Conservation (phyloP, 2,329 filamentous ascomycete genomes). For the Aspergillus latus region DNA sequence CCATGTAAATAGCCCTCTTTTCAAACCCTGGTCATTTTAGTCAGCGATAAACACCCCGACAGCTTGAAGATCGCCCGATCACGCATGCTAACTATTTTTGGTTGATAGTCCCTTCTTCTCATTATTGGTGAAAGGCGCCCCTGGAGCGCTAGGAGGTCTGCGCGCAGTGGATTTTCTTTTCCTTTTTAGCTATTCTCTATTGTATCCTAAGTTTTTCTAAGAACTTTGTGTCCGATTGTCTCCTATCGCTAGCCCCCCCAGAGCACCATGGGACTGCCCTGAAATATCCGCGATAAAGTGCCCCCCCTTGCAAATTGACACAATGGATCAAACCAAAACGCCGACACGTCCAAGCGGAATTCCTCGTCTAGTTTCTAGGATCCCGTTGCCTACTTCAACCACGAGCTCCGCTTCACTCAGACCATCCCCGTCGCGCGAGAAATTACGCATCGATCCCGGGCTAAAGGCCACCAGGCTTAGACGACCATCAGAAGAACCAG, state of each 20-base stretch:
- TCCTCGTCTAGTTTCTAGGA: conserved; percentile 52
- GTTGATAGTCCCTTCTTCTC: not conserved
- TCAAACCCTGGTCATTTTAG: not conserved
- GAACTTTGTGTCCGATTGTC: not conserved
- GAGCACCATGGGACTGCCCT: conserved; percentile 9
- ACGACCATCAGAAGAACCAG: conserved; percentile 39
- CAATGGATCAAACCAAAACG: conserved; percentile 38
- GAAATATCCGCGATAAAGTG: conserved; percentile 2
- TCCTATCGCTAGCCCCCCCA: not conserved
- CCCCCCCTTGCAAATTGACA: not conserved
- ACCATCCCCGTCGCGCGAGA: conserved; percentile 50
- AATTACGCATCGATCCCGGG: conserved; percentile 43
- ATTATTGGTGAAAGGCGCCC: not conserved
- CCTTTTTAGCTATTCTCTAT: not conserved
- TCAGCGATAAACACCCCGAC: not conserved
- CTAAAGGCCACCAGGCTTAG: conserved; percentile 39
- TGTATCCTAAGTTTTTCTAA: not conserved
- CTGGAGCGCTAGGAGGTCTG: not conserved
- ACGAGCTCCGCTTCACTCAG: conserved; percentile 44
- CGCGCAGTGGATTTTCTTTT: not conserved
- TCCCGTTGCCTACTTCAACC: conserved; percentile 51
- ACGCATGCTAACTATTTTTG: conserved; percentile 8
- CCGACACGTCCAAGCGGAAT: conserved; percentile 40
- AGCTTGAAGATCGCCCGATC: conserved; percentile 6
- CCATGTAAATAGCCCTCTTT: too few species aligned